These are phyloP conservation scores for Penicillium antarcticum DNA, from an alignment of 495 filamentous ascomycete genomes.

Conservation along the genomic window DNA sequence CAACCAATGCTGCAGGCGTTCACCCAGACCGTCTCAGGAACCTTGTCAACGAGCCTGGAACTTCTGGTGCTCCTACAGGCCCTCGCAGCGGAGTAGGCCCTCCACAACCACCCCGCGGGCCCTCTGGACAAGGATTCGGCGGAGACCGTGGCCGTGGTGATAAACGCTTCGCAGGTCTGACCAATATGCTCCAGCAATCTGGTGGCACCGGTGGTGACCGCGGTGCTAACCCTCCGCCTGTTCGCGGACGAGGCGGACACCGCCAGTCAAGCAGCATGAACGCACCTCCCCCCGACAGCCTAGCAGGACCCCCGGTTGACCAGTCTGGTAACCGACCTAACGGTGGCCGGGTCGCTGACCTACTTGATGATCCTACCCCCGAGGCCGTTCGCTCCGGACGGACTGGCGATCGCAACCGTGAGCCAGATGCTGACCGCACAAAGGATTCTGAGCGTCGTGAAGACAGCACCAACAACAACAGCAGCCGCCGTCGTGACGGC, in stretches of 20 bases:
- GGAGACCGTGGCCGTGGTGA: conserved; percentile 41
- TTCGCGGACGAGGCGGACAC: conserved; percentile 37
- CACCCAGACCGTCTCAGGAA: conserved; percentile 49
- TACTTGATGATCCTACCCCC: conserved; percentile 30
- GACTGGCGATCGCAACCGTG: conserved; percentile 26
- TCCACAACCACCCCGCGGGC: conserved; percentile 20
- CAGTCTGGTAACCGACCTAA: conserved; percentile 17
- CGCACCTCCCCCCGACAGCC: conserved; percentile 24
- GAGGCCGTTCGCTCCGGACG: conserved; percentile 27
- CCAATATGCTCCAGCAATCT: conserved; percentile 45
- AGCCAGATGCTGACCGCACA: conserved; percentile 12
- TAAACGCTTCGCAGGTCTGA: conserved; percentile 43
- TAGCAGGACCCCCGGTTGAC: conserved; percentile 23
- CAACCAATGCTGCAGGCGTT: conserved; percentile 36
- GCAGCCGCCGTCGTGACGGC: conserved; percentile 31
- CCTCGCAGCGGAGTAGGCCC: conserved; percentile 4
- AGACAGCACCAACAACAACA: conserved; percentile 15
- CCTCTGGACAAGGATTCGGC: conserved; percentile 22
- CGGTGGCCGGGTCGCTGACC: conserved; percentile 24
- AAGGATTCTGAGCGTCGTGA: conserved; percentile 32
- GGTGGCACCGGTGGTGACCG: conserved; percentile 32
- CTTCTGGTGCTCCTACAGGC: conserved; percentile 6
- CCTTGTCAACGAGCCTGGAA: conserved; percentile 8
- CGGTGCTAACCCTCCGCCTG: conserved; percentile 25
- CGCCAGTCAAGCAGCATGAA: conserved; percentile 29